Base-by-base conservation (phyloP, 768 basidiomycete genomes). In the Suillus sp. region DNA sequence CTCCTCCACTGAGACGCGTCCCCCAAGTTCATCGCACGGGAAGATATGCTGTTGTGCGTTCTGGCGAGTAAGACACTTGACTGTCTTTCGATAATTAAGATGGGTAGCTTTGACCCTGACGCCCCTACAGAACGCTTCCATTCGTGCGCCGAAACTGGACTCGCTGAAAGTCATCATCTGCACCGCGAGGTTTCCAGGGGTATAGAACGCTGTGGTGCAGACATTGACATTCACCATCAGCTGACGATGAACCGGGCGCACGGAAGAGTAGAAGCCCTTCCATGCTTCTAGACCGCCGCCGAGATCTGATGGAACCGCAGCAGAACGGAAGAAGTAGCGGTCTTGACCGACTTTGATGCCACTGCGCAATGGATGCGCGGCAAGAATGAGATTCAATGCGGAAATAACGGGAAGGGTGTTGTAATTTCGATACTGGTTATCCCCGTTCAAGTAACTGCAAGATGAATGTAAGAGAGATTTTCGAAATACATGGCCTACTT, bases 31-130 rank as follows among this genome's bases (percentile, higher is more conserved):
- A 2, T 78, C 73, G 6, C 79, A 75, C 10, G 72, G 68, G 65
- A 85, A 85, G 14, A 61, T 71, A 64, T 81, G 74, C 35, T 80
- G 70, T 42, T 54, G 75, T 18, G 85, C 78, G 11, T 40, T 81
- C 22, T 75, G 54, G 27, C 78, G 77, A 14, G 79, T 78, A 16
- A 90, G 71, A 2, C 73, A 73, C 72, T 88, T 89, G 63, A 94
- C 81, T 0, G 87, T 86, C 76, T 92, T 93, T 70, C 79, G 85
- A 69, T 92, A 89, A n/a, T 86, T 85, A 16, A 94, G 79, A 74
- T 93, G 91, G 2, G 73, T 81, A 1, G 91, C 85, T 71, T 79
- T 80, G 54, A 94, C 77, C 43, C 92, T 79, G 2, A 93, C 81
- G 9, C 89, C 83, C 64, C 80, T 85, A 45, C 84, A 87, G 66